Percentiles rank a stretch among this genome's conserved stretches.
Conservation (phyloP, 2,329 filamentous ascomycete species). For the Aspergillus floridensis region DNA sequence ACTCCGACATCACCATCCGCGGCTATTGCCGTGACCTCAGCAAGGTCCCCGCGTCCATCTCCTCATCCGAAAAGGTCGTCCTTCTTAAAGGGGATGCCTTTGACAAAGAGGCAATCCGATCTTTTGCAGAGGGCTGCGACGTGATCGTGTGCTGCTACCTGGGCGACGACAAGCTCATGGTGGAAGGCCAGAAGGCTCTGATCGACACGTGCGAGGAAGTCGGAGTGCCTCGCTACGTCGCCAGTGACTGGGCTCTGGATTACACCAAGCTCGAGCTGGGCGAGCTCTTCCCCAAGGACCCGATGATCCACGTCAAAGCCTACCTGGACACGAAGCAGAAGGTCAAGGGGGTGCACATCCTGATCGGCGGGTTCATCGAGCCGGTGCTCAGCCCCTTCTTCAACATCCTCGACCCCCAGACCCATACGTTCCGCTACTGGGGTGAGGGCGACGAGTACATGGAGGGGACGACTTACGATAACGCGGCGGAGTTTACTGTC, state of each 20-base stretch:
- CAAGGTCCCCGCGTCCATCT: conserved; percentile 23
- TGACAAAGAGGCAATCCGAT: conserved; percentile 23
- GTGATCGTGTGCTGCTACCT: conserved; percentile 44
- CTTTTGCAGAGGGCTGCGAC: conserved; percentile 32
- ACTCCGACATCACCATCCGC: conserved; percentile 22
- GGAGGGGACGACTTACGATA: conserved; percentile 40
- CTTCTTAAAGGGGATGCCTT: conserved; percentile 28
- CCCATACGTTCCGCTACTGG: conserved; percentile 32
- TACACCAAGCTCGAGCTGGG: conserved; percentile 38
- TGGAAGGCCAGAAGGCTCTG: conserved; percentile 42
- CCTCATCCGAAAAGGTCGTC: conserved; percentile 4
- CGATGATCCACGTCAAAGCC: conserved; percentile 40
- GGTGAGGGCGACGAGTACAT: conserved; percentile 38
- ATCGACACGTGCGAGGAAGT: conserved; percentile 41
- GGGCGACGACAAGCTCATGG: conserved; percentile 40
- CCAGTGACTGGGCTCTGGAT: conserved; percentile 44
- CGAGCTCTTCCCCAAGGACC: conserved; percentile 39
- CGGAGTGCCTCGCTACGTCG: conserved; percentile 40
- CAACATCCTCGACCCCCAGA: conserved; percentile 22
- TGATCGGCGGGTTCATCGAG: conserved; percentile 41
- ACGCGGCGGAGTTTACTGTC: conserved; percentile 39
- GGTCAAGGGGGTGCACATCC: conserved; percentile 41
- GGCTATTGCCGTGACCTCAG: conserved; percentile 30
- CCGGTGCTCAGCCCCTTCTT: conserved; percentile 29
- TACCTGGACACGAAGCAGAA: conserved; percentile 39